phyloP scores from a whole-genome alignment of 164 flowering plant genomes.

The Pachysandra terminalis region DNA sequence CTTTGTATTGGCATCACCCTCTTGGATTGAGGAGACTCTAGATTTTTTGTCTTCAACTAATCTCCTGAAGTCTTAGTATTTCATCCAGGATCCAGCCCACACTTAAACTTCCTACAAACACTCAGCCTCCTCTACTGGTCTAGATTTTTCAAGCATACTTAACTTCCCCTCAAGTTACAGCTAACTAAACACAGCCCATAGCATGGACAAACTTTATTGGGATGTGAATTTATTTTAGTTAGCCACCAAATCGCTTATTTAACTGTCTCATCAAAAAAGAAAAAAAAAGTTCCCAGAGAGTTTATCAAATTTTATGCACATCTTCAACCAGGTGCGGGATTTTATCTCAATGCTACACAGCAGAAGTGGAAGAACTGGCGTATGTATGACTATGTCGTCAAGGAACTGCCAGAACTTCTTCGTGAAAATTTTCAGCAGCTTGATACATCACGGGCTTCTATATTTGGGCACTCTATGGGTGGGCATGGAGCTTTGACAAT shows the following conservation, averaged over 20 bases:
- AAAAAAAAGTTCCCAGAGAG: not conserved
- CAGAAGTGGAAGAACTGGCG: conserved; percentile 99
- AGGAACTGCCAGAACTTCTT: conserved; percentile 81
- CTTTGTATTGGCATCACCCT: too few species aligned
- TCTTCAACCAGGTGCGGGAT: conserved; percentile 79
- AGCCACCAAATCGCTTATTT: too few species aligned
- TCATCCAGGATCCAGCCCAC: too few species aligned
- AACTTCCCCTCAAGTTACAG: too few species aligned
- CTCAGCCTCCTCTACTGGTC: too few species aligned
- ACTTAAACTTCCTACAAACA: too few species aligned
- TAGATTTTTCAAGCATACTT: too few species aligned
- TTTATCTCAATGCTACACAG: conserved; percentile 94
- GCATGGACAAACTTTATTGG: not conserved
- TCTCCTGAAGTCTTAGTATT: too few species aligned
- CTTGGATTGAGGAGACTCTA: too few species aligned
- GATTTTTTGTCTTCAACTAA: too few species aligned
- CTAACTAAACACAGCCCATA: not conserved
- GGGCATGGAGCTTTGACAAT: conserved; percentile 97
- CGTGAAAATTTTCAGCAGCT: conserved; percentile 76
- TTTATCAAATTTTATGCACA: not conserved
- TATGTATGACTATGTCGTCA: conserved; percentile 96
- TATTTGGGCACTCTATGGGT: conserved; percentile 98
- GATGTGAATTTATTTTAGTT: not conserved
- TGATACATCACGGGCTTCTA: conserved; percentile 81
- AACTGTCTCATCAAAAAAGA: too few species aligned